Conservation (phyloP, 192 early-diverging fungal genomes). For the Physocladia obscura region DNA sequence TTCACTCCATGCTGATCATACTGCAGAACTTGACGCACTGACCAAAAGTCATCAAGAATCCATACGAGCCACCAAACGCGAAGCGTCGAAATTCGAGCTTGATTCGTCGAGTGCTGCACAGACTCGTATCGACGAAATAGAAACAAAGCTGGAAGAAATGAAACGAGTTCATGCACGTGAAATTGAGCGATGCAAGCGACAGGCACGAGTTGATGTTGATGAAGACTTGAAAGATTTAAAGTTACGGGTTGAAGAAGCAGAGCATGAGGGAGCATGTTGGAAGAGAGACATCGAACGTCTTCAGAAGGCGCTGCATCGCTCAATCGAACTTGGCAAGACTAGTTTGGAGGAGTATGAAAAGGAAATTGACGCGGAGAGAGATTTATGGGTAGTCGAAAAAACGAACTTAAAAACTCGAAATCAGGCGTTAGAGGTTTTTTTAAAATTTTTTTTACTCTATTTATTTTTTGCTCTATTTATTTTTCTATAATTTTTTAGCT, state of each 20-base stretch:
- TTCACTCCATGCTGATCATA: not conserved
- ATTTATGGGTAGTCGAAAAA: slow-evolving; percentile 7
- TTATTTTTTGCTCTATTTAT: not conserved
- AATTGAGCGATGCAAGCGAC: not conserved
- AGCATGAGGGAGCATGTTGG: not conserved
- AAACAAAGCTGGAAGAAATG: slow-evolving; percentile 7
- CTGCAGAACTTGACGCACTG: not conserved
- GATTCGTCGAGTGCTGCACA: not conserved
- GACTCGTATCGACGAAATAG: not conserved
- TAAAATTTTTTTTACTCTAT: not conserved
- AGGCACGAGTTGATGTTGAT: slow-evolving; percentile 14
- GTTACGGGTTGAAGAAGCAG: slow-evolving; percentile 21
- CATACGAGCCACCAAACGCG: not conserved
- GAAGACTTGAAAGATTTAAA: slow-evolving; percentile 22
- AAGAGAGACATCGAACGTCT: slow-evolving; percentile 13
- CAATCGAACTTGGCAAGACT: slow-evolving; percentile 3
- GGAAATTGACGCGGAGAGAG: slow-evolving; percentile 20
- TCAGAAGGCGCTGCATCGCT: slow-evolving; percentile 14
- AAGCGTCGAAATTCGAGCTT: not conserved
- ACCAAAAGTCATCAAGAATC: not conserved
- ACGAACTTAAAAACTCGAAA: not conserved
- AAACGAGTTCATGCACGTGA: slow-evolving; percentile 4
- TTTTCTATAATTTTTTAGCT: not conserved
- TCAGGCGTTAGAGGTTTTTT: slow-evolving; percentile 9
- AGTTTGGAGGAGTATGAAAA: slow-evolving; percentile 18